Evolutionary conservation across 139 green algal species (phyloP).

Genomic region (Coelastrella sp.): DNA sequence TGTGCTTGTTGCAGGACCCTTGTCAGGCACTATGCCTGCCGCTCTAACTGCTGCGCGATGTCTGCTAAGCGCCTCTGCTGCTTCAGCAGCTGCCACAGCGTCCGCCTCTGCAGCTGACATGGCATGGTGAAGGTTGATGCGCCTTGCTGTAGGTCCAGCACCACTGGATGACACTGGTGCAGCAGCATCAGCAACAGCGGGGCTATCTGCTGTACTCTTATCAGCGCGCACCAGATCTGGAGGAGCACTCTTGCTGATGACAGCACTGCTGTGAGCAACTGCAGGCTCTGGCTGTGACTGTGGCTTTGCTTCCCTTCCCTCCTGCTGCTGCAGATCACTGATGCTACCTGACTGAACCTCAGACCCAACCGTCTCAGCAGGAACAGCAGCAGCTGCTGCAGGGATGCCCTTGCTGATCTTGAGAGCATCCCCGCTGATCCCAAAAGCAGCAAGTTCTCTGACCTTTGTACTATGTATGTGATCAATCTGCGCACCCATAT

Average conservation of each 20-base stretch:
- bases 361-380: not conserved
- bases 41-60: slow-evolving; percentile 7
- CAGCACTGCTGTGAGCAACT: not conserved
- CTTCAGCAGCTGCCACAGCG: slow-evolving; percentile 25
- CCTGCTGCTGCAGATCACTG: not conserved
- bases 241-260: not conserved
- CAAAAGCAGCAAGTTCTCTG: slow-evolving; percentile 7
- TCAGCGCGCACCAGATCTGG: not conserved
- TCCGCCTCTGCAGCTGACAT: slow-evolving; percentile 9
- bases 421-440: not conserved
- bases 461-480: slow-evolving; percentile 77
- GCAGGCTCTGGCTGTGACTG: not conserved
- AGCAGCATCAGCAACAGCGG: not conserved
- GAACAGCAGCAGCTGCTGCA: not conserved
- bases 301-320: not conserved
- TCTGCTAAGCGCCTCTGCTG: not conserved
- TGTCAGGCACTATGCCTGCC: slow-evolving; percentile 7
- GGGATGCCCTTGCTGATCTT: not conserved
- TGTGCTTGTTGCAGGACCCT: not conserved
- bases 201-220: too few relatives aligned
- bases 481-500: slow-evolving; percentile 82
- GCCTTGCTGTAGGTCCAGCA: not conserved
- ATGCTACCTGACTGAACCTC: too few relatives aligned
- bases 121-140: not conserved
- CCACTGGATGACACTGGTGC: not conserved